Evolutionary conservation across 306 rosid genomes (phyloP).

Genomic region (Alnus glutinosa): DNA sequence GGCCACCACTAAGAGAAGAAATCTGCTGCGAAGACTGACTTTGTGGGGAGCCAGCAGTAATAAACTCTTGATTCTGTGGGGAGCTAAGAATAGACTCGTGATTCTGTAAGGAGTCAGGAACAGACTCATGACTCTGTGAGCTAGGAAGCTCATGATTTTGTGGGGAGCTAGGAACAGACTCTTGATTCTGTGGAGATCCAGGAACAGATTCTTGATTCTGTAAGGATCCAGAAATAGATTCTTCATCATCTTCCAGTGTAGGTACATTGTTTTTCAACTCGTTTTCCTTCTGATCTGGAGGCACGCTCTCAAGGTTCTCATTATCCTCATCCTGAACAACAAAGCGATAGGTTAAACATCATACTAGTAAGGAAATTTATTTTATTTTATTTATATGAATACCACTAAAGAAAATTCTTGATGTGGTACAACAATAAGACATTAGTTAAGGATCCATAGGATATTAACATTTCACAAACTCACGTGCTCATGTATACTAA

Average conservation of each 20-base stretch:
- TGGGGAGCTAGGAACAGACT: slow-evolving; percentile 32
- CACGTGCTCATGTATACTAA: slow-evolving; percentile 16
- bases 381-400: not conserved
- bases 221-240: slow-evolving; percentile 37
- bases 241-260: slow-evolving; percentile 35
- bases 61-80: slow-evolving; percentile 15
- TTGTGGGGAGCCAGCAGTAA: not conserved
- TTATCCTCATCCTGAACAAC: slow-evolving; percentile 50
- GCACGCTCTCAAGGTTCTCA: slow-evolving; percentile 37
- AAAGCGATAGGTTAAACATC: slow-evolving; percentile 35
- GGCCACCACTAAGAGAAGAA: slow-evolving; percentile 35
- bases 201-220: slow-evolving; percentile 26
- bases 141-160: slow-evolving; percentile 3
- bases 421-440: slow-evolving; percentile 7
- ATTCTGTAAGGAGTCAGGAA: not conserved
- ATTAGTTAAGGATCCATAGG: slow-evolving; percentile 13
- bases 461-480: slow-evolving; percentile 21
- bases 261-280: slow-evolving; percentile 27
- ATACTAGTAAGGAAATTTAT: slow-evolving; percentile 2
- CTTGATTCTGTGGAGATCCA: slow-evolving; percentile 20
- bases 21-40: slow-evolving; percentile 27
- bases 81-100: slow-evolving; percentile 25
- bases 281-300: slow-evolving; percentile 45
- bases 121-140: not conserved
- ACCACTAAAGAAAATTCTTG: not conserved